Evolutionary conservation across 2,329 filamentous ascomycete genomes (phyloP).

Genomic region (Calonectria ilicicola): DNA sequence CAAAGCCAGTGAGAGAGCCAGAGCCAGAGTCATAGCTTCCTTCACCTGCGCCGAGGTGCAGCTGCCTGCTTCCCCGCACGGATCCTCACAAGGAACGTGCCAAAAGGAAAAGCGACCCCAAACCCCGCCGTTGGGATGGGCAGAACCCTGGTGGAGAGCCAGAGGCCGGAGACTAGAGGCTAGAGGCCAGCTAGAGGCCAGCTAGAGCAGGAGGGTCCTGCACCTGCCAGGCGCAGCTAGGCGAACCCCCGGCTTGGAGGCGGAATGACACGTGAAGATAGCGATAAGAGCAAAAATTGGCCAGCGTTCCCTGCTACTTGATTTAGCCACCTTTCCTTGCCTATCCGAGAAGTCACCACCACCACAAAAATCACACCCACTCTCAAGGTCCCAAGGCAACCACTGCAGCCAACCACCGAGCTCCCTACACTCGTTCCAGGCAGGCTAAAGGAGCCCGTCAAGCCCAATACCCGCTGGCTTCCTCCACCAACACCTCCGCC

Average conservation of each 20-base stretch:
- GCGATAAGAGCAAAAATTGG: constrained; percentile 43
- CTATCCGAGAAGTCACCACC: constrained; percentile 37
- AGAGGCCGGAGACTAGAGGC: not conserved
- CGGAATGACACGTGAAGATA: constrained; percentile 44
- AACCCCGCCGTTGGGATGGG: constrained; percentile 11
- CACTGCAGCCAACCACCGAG: constrained; percentile 14
- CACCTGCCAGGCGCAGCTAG: constrained; percentile 8
- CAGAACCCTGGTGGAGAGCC: not conserved
- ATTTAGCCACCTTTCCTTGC: constrained; percentile 45
- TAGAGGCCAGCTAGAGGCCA: not conserved
- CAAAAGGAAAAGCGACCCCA: constrained; percentile 1
- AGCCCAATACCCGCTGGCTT: constrained; percentile 8
- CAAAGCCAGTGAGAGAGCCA: too few species aligned
- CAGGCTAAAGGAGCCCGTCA: constrained; percentile 17
- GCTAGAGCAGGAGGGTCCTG: not conserved
- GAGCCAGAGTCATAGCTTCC: constrained; percentile 2
- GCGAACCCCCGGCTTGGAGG: constrained; percentile 14
- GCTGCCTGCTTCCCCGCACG: constrained; percentile 1
- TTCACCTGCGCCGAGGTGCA: not conserved
- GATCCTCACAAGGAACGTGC: constrained; percentile 13
- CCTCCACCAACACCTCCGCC: constrained; percentile 5
- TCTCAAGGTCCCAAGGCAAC: constrained; percentile 1
- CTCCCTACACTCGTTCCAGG: constrained; percentile 12
- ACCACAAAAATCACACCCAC: constrained; percentile 30
- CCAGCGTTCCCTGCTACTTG: constrained; percentile 30